Evolutionary conservation across 805 yeast species (phyloP), one percentile per base, ranked within the genome.

Genomic region (Suhomyces sp.): DNA sequence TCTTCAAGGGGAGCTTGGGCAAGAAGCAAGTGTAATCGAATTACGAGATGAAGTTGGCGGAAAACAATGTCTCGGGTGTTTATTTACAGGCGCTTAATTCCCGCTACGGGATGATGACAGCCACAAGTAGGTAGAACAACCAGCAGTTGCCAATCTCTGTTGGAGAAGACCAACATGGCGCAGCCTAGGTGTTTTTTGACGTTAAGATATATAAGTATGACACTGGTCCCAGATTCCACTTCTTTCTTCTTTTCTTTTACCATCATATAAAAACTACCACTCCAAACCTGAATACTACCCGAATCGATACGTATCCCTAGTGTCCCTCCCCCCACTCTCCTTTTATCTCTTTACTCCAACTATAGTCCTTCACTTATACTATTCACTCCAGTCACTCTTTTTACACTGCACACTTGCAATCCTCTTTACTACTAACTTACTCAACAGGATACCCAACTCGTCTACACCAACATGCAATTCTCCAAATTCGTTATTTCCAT

Each of bases 381-480:
- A 30, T 45, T 36, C 43, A 44, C 56, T 38, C 38, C 46, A 43
- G 52, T 46, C 53, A 36, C 39, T 48, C 52, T 19, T 46, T 44
- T 39, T 36, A 26, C 21, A 25, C 21, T 23, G 24, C 15, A 30
- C 12, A n/a, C 20, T 28, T 26, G 29, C 28, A 34, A 25, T 34
- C 31, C 38, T 22, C 33, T 26, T 29, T 13, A 26, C 25, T 31
- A 21, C 39, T 33, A 25, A 27, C 28, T 19, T 28, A 24, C 35
- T 21, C 24, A 23, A 28, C 33, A 27, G 38, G 32, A 34, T 22
- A n/a, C 38, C 22, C 31, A 15, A 24, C n/a, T n/a, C n/a, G 25
- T 21, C 25, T 24, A 20, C 15, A 16, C 29, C 13, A 31, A 35
- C 37, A 60, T 59, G 65, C 56, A 54, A 48, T 40, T 58, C 33